phyloP scores from a whole-genome alignment of 768 basidiomycete species.

The Macrolepiota albuminosa region DNA sequence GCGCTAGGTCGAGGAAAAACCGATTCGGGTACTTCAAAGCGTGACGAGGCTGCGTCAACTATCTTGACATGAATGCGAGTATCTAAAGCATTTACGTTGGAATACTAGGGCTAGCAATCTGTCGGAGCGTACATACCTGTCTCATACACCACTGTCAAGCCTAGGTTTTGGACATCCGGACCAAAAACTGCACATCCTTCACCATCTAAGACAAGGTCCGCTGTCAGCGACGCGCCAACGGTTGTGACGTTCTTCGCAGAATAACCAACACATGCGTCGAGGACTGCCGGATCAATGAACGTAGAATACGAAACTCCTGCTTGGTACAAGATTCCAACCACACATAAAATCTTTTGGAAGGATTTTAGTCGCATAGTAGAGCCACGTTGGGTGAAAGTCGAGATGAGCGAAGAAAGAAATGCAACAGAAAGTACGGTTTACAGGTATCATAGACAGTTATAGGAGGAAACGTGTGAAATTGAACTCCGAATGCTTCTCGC shows the following conservation, averaged over 20 bases:
- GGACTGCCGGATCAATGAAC: conserved; percentile 27
- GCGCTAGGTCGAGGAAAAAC: conserved; percentile 51
- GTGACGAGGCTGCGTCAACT: conserved; percentile 39
- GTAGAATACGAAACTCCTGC: conserved; percentile 5
- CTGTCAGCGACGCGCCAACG: conserved; percentile 36
- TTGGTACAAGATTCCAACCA: conserved; percentile 3
- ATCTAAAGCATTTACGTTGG: conserved; percentile 22
- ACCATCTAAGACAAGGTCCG: conserved; percentile 48
- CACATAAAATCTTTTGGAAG: conserved; percentile 1
- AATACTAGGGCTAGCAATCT: background rate
- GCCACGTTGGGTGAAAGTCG: background rate
- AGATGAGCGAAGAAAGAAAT: background rate
- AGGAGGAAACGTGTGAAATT: background rate
- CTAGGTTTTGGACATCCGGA: conserved; percentile 41
- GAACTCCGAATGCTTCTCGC: background rate
- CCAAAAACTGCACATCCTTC: conserved; percentile 58
- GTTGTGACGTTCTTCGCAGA: conserved; percentile 40
- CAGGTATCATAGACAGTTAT: background rate
- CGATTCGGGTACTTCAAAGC: conserved; percentile 62
- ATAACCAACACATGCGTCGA: conserved; percentile 63
- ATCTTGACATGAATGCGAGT: conserved; percentile 64
- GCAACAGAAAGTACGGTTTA: background rate
- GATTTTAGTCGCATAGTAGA: conserved; percentile 4
- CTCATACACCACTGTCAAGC: conserved; percentile 53
- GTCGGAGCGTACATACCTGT: conserved; percentile 33